Conservation (phyloP, 2,329 filamentous ascomycete genomes). For the Furcasterigmium sp. region DNA sequence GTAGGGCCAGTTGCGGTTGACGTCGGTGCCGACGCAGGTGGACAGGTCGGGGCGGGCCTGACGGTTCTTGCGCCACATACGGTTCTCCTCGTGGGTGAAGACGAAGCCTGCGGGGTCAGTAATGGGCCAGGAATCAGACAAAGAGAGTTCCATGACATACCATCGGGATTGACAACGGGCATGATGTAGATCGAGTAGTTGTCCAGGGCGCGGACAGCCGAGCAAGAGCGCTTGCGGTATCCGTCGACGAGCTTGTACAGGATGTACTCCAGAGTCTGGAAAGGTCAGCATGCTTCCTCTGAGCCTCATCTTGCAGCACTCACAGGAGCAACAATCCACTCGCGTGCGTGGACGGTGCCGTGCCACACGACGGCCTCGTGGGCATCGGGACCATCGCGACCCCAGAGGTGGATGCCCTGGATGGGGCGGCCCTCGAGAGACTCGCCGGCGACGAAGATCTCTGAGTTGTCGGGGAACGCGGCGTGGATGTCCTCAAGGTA, state of each 20-base stretch:
- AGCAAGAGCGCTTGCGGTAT: constrained; percentile 26
- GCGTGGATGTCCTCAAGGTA: constrained; percentile 32
- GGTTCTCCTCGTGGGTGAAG: constrained; percentile 49
- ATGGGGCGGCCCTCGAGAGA: constrained; percentile 42
- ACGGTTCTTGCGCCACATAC: constrained; percentile 60
- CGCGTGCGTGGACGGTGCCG: constrained; percentile 46
- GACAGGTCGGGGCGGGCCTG: constrained; percentile 27
- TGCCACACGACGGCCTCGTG: constrained; percentile 41
- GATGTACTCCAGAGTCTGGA: constrained; percentile 37
- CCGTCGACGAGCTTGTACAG: constrained; percentile 35
- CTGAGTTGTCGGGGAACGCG: constrained; percentile 30
- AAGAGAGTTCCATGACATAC: too few species aligned
- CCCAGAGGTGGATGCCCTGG: constrained; percentile 47
- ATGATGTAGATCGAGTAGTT: constrained; percentile 57
- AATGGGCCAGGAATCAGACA: too few species aligned
- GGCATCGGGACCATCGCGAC: constrained; percentile 32
- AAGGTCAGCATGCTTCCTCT: neutral
- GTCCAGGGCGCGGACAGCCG: constrained; percentile 37
- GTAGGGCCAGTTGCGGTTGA: constrained; percentile 58
- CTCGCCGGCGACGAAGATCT: constrained; percentile 35
- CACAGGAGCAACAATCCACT: constrained; percentile 50
- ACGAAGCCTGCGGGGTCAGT: constrained; percentile 41
- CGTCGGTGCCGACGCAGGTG: constrained; percentile 45
- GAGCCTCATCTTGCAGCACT: constrained; percentile 35
- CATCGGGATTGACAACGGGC: constrained; percentile 48